Evolutionary conservation across 2,329 filamentous ascomycete genomes (phyloP).

Genomic region (Akanthomyces lecanii): DNA sequence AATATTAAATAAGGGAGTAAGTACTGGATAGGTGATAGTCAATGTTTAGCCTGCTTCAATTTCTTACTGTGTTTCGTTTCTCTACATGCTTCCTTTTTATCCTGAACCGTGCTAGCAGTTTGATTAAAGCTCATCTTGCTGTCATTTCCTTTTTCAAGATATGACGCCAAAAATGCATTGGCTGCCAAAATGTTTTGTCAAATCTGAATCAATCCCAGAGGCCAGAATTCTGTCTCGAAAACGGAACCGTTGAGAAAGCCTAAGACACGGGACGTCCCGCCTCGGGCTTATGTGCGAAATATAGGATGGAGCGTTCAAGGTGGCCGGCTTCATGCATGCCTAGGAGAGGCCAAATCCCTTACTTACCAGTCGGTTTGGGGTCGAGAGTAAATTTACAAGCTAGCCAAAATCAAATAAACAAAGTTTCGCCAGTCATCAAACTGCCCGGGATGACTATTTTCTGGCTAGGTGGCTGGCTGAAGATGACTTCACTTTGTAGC

Average conservation of each 20-base stretch:
- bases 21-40: not conserved
- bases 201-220: not conserved
- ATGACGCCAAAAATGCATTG: not conserved
- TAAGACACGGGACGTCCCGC: not conserved
- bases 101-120: not conserved
- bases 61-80: too few species aligned
- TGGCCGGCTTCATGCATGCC: too few species aligned
- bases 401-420: too few species aligned
- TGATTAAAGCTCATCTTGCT: not conserved
- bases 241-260: not conserved
- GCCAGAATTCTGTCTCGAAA: not conserved
- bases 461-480: not conserved
- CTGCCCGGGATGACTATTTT: too few species aligned
- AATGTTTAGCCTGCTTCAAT: not conserved
- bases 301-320: too few species aligned
- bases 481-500: not conserved
- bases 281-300: not conserved
- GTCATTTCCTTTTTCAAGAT: not conserved
- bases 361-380: too few species aligned
- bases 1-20: too few species aligned
- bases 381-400: too few species aligned
- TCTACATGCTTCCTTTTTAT: not conserved
- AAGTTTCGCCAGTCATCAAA: too few species aligned
- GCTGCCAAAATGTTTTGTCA: not conserved
- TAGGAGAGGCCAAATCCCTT: too few species aligned